A percentile compares a stretch with the other conserved stretches of the same genome.
Evolutionary conservation across 139 green algal species (phyloP).

Genomic region (Coccomyxa sp.): DNA sequence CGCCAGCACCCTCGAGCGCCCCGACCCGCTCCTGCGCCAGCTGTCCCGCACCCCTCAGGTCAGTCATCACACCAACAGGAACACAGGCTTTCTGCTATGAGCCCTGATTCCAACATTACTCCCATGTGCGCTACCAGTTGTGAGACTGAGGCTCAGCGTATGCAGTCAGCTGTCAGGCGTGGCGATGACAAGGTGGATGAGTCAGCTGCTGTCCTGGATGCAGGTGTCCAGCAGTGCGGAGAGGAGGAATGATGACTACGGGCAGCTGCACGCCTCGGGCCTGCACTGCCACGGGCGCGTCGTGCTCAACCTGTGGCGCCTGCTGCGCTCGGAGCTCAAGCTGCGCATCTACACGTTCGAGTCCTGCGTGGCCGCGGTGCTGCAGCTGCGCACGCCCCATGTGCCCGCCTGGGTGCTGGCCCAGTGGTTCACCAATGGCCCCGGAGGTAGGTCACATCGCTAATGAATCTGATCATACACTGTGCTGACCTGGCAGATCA

Average conservation of each 20-base stretch:
- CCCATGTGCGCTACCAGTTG: too few relatives aligned
- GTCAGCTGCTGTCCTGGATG: neutral
- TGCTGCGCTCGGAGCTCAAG: constrained; percentile 65
- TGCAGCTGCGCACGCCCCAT: constrained; percentile 73
- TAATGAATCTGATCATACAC: too few relatives aligned
- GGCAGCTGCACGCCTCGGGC: constrained; percentile 53
- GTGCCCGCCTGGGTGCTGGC: constrained; percentile 58
- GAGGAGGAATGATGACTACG: constrained; percentile 75
- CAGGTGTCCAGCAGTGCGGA: constrained; percentile 38
- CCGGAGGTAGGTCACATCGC: too few relatives aligned
- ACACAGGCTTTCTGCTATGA: too few relatives aligned
- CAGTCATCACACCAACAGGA: neutral
- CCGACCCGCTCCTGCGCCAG: constrained; percentile 47
- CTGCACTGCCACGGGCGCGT: constrained; percentile 70
- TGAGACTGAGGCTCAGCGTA: too few relatives aligned
- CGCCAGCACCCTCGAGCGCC: constrained; percentile 30
- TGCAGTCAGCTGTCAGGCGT: too few relatives aligned
- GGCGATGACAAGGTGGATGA: too few relatives aligned
- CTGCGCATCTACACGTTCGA: constrained; percentile 46
- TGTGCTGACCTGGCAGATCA: too few relatives aligned
- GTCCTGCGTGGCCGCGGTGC: constrained; percentile 68
- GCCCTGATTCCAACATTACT: too few relatives aligned
- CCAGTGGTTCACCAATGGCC: constrained; percentile 68
- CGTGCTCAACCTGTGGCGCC: constrained; percentile 93
- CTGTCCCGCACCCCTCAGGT: constrained; percentile 57